Evolutionary conservation across 1,139 yeast genomes (phyloP).

Genomic region (Protomyces arabidopsidicola): DNA sequence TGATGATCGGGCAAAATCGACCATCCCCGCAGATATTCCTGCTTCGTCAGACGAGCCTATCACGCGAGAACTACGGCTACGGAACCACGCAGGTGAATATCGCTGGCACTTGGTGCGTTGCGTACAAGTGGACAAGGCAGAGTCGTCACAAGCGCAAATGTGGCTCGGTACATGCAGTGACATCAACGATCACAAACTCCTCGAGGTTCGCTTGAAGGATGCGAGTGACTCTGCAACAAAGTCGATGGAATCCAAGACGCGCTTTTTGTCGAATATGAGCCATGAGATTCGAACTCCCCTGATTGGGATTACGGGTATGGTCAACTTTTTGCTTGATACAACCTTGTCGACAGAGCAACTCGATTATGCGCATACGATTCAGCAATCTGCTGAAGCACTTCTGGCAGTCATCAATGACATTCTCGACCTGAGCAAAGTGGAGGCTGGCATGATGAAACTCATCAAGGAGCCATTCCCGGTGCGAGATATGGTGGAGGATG

Average conservation of each 20-base stretch:
- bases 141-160: slow-evolving; percentile 36
- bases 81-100: slow-evolving; percentile 39
- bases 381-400: slow-evolving; percentile 69
- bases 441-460: slow-evolving; percentile 78
- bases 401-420: slow-evolving; percentile 77
- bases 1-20: slow-evolving; percentile 38
- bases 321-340: slow-evolving; percentile 82
- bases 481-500: slow-evolving; percentile 73
- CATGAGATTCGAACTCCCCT: slow-evolving; percentile 89
- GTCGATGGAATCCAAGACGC: slow-evolving; percentile 33
- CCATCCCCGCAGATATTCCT: slow-evolving; percentile 33
- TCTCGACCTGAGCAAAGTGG: slow-evolving; percentile 75
- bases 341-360: slow-evolving; percentile 73
- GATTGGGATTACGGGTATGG: slow-evolving; percentile 92
- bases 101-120: slow-evolving; percentile 39
- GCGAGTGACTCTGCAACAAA: slow-evolving; percentile 40
- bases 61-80: slow-evolving; percentile 34
- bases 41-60: slow-evolving; percentile 32
- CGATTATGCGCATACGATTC: slow-evolving; percentile 76
- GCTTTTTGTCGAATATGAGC: slow-evolving; percentile 29
- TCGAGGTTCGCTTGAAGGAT: slow-evolving; percentile 65
- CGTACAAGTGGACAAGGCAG: slow-evolving; percentile 38
- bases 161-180: slow-evolving; percentile 42
- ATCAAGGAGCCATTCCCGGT: slow-evolving; percentile 71
- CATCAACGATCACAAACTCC: slow-evolving; percentile 40